Evolutionary conservation across 352 stramenopile species (phyloP).

Genomic region (Phytopythium ostracodes): DNA sequence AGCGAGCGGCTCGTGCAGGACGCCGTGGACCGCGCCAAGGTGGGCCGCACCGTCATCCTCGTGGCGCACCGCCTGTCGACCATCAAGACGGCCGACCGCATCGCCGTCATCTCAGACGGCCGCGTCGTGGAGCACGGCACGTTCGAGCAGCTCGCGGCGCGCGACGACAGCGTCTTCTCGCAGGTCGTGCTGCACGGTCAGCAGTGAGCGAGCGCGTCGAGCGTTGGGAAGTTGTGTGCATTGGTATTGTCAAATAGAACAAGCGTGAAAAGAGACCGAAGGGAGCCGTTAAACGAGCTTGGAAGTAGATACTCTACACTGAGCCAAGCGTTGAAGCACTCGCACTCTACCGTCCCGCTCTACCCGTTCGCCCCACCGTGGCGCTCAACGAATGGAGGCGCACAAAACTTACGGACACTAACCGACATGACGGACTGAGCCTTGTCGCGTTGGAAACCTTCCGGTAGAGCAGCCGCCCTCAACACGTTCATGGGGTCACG

Average conservation of each 20-base stretch:
- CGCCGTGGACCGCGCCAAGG: constrained; percentile 70
- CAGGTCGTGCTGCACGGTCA: constrained; percentile 73
- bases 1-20: constrained; percentile 78
- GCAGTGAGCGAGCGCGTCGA: constrained; percentile 17
- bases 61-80: constrained; percentile 96
- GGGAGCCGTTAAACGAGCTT: background rate
- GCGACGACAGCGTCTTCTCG: constrained; percentile 65
- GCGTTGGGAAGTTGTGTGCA: background rate
- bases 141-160: constrained; percentile 54
- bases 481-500: background rate
- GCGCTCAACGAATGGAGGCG: too few species aligned
- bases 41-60: constrained; percentile 92
- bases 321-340: background rate
- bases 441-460: too few species aligned
- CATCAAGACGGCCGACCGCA: constrained; percentile 90
- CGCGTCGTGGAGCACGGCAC: constrained; percentile 82
- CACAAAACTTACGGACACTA: too few species aligned
- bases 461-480: background rate
- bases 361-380: background rate
- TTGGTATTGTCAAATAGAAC: constrained; percentile 4
- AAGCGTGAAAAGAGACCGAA: too few species aligned
- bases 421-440: too few species aligned
- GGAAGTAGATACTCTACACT: too few species aligned
- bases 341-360: background rate
- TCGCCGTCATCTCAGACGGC: constrained; percentile 88